Evolutionary conservation across 2,329 filamentous ascomycete species (phyloP), one percentile per base, ranked within the genome.

Genomic region (Botrytis aclada): DNA sequence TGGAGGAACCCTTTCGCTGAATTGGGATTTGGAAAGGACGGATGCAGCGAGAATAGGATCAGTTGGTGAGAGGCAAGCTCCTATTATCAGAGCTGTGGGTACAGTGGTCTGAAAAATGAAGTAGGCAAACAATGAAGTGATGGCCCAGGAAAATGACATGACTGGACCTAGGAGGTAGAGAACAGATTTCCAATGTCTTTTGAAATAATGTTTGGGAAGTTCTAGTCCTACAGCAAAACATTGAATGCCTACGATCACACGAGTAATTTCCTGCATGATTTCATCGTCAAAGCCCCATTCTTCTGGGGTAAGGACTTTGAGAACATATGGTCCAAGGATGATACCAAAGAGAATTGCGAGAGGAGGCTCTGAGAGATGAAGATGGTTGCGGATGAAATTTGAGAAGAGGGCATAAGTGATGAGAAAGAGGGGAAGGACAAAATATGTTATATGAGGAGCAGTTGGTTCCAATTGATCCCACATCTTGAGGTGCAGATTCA

Each of bases 191-290:
- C 78, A 79, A 74, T 80, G 78, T 34, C 78, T 45, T 1, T 70
- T 70, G 62, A 81, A 81, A 69, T 80, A 81, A 62, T 74, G 74
- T 37, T 80, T 87, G 32, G 90, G 90, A 83, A 93, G 84, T 82
- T 92, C 90, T 81, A 92, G 90, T 12, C 90, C 90, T 34, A 92
- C 88, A 77, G 90, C 90, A 78, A 92, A 92, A 85, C 90, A 92
- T 84, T 92, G 90, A 43, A 92, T 89, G 67, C 92, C 90, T 58
- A 93, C 84, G 70, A 92, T 90, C 72, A 92, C 89, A 74, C 90
- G 87, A n/a, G 90, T 90, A 80, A 90, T 90, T 77, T 92, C 90
- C 45, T 92, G 85, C 0, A 90, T 91, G 76, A 92, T 89, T 76
- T 90, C 86, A 78, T 92, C 90, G 62, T 88, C 85, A 74, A 92